Evolutionary conservation across 179 eudicot genomes (phyloP).

Genomic region (Carnegiea gigantea): DNA sequence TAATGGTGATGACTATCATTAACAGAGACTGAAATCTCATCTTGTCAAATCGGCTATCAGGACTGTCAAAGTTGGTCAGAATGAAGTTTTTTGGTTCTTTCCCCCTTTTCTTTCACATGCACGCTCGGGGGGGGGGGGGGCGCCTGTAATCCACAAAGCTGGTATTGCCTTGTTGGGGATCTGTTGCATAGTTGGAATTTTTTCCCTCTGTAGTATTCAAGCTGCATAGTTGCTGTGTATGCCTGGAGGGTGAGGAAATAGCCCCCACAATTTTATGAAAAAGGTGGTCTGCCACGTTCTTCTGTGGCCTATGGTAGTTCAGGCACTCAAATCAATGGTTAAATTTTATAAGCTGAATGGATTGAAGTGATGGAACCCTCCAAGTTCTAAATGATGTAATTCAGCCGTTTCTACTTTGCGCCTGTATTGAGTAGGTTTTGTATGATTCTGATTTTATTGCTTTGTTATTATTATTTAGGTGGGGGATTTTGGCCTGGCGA

Average conservation of each 20-base stretch:
- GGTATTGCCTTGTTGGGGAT: background rate
- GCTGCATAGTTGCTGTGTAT: no score
- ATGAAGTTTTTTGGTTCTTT: no score
- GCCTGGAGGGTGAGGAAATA: background rate
- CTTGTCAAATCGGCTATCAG: background rate
- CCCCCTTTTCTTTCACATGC: background rate
- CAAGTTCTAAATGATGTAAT: background rate
- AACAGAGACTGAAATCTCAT: background rate
- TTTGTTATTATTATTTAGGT: conserved; percentile 36
- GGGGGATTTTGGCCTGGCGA: conserved; percentile 83
- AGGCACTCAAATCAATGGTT: background rate
- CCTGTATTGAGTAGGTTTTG: background rate
- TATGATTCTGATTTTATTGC: conserved; percentile 4
- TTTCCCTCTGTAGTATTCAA: no score
- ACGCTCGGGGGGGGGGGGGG: background rate
- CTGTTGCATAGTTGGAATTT: no score
- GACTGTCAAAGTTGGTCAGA: background rate
- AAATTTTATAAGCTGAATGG: background rate
- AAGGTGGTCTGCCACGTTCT: background rate
- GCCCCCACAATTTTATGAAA: background rate
- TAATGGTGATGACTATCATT: no score
- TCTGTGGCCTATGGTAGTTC: background rate
- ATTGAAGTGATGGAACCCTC: background rate
- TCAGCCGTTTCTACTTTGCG: background rate
- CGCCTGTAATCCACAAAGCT: background rate